phyloP scores from a whole-genome alignment of 495 filamentous ascomycete genomes.

The Trichoderma asperelloides region DNA sequence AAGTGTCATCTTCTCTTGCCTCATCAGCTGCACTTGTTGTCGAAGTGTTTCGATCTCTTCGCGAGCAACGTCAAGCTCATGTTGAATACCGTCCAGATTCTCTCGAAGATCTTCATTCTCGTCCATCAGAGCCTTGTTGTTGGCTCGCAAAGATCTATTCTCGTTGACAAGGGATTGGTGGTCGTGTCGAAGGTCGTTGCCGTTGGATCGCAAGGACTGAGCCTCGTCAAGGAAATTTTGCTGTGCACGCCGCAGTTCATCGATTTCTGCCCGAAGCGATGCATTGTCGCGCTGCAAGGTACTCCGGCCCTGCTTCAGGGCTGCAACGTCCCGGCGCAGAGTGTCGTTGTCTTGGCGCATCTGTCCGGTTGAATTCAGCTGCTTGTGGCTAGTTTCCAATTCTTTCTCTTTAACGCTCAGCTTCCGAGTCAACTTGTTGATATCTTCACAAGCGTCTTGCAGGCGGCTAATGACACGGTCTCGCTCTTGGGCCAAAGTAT shows the following conservation, averaged over 20 bases:
- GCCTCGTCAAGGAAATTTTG: constrained; percentile 15
- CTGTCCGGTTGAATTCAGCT: constrained; percentile 25
- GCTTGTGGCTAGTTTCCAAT: constrained; percentile 28
- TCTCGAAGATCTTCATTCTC: constrained; percentile 30
- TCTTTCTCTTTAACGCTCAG: constrained; percentile 21
- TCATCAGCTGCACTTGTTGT: constrained; percentile 20
- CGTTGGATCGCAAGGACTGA: constrained; percentile 14
- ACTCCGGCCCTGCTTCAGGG: constrained; percentile 6
- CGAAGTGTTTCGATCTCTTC: constrained; percentile 27
- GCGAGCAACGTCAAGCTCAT: constrained; percentile 25
- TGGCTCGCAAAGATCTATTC: constrained; percentile 20
- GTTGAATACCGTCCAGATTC: constrained; percentile 26
- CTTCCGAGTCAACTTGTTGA: constrained; percentile 24
- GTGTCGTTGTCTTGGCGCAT: constrained; percentile 25
- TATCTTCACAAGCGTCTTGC: constrained; percentile 32
- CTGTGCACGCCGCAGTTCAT: constrained; percentile 21
- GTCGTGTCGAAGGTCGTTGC: constrained; percentile 18
- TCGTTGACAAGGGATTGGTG: constrained; percentile 20
- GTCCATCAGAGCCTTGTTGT: constrained; percentile 19
- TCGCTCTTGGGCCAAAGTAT: constrained; percentile 35
- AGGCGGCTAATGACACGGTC: constrained; percentile 37
- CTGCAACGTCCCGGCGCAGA: constrained; percentile 14
- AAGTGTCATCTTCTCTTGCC: constrained; percentile 31
- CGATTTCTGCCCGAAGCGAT: constrained; percentile 25
- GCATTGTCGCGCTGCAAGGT: constrained; percentile 25